Conservation (phyloP, 768 basidiomycete genomes). For the Coprinellus aureogranulatus region DNA sequence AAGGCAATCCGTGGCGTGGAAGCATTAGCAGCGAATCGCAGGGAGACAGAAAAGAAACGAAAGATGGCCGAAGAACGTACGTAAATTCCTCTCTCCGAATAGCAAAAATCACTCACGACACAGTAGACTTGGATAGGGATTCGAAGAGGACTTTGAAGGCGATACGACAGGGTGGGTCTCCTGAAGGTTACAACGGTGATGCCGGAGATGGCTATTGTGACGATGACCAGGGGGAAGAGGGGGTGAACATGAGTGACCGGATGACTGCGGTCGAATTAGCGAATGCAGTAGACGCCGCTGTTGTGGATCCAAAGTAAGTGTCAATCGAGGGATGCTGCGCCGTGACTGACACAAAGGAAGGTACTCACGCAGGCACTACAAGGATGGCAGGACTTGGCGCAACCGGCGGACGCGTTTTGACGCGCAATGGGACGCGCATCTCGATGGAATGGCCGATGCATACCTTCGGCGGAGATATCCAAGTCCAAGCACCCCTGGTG, state of each 20-base stretch:
- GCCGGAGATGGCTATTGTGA: not conserved
- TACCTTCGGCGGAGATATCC: not conserved
- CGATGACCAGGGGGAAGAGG: not conserved
- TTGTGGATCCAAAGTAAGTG: not conserved
- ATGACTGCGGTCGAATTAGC: not conserved
- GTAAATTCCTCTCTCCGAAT: not conserved
- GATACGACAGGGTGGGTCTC: too few relatives aligned
- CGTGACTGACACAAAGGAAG: not conserved
- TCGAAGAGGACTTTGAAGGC: not conserved
- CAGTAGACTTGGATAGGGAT: not conserved
- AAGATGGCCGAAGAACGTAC: not conserved
- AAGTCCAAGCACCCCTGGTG: not conserved
- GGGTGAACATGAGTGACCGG: not conserved
- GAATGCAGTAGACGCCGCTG: not conserved
- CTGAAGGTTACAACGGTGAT: not conserved
- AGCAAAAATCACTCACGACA: not conserved
- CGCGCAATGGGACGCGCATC: not conserved
- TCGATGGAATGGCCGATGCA: not conserved
- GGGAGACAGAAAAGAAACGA: not conserved
- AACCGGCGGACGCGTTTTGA: not conserved
- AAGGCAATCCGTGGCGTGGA: not conserved
- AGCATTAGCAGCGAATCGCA: not conserved
- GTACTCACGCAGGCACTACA: not conserved
- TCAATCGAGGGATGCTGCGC: not conserved
- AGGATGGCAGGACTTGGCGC: not conserved